A percentile compares a stretch with the other conserved stretches of the same genome.
These are phyloP conservation scores for Rhodotorula sp. DNA, from an alignment of 1,284 basidiomycete genomes.

Conservation along the genomic window DNA sequence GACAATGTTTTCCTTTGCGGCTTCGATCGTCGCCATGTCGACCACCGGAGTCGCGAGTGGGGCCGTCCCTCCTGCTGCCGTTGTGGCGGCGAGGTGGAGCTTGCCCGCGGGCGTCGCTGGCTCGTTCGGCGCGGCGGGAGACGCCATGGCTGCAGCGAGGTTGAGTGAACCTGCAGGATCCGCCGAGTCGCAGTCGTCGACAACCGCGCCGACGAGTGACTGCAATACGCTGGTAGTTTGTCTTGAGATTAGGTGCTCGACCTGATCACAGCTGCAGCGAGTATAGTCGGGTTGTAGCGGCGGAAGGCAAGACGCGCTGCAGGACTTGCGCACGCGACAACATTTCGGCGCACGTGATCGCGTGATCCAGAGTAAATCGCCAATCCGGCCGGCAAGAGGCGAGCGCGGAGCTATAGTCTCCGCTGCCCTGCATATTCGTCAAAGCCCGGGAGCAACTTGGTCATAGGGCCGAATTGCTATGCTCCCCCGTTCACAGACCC, in stretches of 20 bases:
- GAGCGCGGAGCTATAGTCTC: no score
- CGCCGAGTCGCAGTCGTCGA: no score
- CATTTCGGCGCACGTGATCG: not conserved
- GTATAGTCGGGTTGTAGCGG: no score
- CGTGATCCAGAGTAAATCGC: not conserved
- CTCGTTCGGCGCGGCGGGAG: not conserved
- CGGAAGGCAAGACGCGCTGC: no score
- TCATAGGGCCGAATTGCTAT: no score
- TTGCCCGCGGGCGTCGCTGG: not conserved
- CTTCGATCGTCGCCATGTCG: slow-evolving; percentile 52
- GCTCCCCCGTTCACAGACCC: no score
- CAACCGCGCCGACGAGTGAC: no score
- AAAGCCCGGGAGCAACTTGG: no score
- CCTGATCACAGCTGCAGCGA: not conserved
- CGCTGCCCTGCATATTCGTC: no score
- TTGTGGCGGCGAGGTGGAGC: no score
- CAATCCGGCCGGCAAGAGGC: not conserved
- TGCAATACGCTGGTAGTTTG: not conserved
- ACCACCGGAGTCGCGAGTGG: slow-evolving; percentile 18
- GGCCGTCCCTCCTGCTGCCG: not conserved
- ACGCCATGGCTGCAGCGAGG: not conserved
- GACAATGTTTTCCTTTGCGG: slow-evolving; percentile 62
- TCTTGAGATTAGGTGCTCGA: not conserved
- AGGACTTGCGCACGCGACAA: not conserved
- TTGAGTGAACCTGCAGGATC: not conserved